phyloP scores from a whole-genome alignment of 1,284 basidiomycete genomes.

The Ganoderma resinaceum region DNA sequence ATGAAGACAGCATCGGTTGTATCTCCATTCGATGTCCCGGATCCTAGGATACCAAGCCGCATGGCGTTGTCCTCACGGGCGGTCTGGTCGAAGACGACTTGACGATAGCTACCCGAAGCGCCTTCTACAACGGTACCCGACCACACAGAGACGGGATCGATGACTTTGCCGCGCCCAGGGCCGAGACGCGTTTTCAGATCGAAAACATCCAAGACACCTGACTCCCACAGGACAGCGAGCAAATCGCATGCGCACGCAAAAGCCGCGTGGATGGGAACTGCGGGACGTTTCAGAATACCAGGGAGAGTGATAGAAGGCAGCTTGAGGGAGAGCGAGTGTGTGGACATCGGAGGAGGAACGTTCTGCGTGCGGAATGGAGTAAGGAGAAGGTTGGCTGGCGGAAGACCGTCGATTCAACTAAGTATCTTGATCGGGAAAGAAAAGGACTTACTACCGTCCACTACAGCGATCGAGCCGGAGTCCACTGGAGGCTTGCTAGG shows the following conservation, averaged over 20 bases:
- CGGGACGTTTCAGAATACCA: conserved; percentile 26
- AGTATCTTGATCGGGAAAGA: not conserved
- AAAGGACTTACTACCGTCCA: conserved; percentile 81
- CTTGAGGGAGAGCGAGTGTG: conserved; percentile 62
- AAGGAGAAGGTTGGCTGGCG: conserved; percentile 74
- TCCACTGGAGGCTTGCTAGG: conserved; percentile 71
- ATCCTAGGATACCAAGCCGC: conserved; percentile 30
- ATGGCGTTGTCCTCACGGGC: conserved; percentile 7
- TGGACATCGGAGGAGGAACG: conserved; percentile 95
- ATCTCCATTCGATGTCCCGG: conserved; percentile 12
- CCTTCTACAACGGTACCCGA: conserved; percentile 42
- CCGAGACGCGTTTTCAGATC: conserved; percentile 68
- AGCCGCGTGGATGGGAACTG: conserved; percentile 57
- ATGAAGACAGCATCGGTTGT: conserved; percentile 30
- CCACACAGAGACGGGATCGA: conserved; percentile 66
- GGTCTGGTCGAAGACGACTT: conserved; percentile 25
- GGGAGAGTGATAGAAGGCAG: conserved; percentile 27
- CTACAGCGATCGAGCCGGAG: conserved; percentile 87
- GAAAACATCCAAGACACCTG: conserved; percentile 72
- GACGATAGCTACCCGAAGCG: conserved; percentile 25
- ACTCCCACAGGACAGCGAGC: conserved; percentile 75
- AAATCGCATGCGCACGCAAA: conserved; percentile 67
- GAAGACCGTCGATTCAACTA: not conserved
- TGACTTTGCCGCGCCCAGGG: conserved; percentile 67
- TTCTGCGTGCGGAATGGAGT: conserved; percentile 96